Conservation (phyloP, 495 filamentous ascomycete species). For the Penicillium psychrofluorescens region DNA sequence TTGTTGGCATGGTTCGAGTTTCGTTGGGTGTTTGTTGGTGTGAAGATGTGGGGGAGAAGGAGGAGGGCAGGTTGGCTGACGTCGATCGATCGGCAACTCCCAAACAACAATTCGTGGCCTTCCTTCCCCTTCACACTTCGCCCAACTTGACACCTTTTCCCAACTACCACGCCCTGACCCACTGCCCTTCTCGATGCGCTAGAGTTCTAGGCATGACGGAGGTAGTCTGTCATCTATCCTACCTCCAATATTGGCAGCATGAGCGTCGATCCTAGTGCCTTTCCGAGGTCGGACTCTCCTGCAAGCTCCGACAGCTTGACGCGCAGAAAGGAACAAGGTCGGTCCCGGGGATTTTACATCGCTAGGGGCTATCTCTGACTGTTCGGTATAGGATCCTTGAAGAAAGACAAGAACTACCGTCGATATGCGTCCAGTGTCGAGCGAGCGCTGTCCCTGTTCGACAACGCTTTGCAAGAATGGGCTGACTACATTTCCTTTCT, state of each 20-base stretch:
- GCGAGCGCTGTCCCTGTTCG: slow-evolving; percentile 81
- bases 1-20: too few species aligned
- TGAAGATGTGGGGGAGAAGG: neutral
- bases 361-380: neutral
- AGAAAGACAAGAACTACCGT: slow-evolving; percentile 86
- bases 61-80: slow-evolving; percentile 8
- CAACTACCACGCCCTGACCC: slow-evolving; percentile 4
- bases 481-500: slow-evolving; percentile 98
- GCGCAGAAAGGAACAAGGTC: slow-evolving; percentile 24
- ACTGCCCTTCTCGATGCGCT: slow-evolving; percentile 15
- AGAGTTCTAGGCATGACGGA: slow-evolving; percentile 36
- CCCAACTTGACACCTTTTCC: slow-evolving; percentile 2
- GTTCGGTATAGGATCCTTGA: slow-evolving; percentile 48
- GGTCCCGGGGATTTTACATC: too few species aligned
- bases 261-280: slow-evolving; percentile 62
- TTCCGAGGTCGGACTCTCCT: slow-evolving; percentile 63
- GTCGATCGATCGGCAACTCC: slow-evolving; percentile 13
- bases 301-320: slow-evolving; percentile 72
- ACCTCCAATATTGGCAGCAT: slow-evolving; percentile 42
- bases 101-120: slow-evolving; percentile 24
- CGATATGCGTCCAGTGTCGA: slow-evolving; percentile 87
- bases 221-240: slow-evolving; percentile 18
- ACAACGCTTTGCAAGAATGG: slow-evolving; percentile 94
- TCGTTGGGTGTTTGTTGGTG: too few species aligned
- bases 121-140: slow-evolving; percentile 19